Base-by-base conservation (phyloP, 2,329 filamentous ascomycete species). In the Pseudogymnoascus sp. region DNA sequence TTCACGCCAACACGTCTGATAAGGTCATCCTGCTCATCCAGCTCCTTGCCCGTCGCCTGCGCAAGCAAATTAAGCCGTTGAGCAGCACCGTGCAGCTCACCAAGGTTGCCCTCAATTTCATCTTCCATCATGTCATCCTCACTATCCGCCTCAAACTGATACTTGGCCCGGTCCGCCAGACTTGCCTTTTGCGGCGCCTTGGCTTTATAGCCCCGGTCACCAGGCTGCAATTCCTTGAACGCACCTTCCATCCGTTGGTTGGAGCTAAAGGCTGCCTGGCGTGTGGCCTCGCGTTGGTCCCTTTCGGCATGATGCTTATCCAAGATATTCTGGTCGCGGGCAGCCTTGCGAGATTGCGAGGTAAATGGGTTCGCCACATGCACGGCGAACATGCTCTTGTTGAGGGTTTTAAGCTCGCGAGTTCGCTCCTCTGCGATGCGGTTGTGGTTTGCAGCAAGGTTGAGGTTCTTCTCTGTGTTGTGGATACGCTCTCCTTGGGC, bases 331-430 rank as follows among this genome's bases (percentile, higher is more conserved):
- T 87, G 79, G 65, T 94, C 89, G 39, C 84, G 81, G 62, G 83
- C 84, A 60, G 80, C 78, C 28, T 81, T 82, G 47, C 87, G 82
- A 66, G 81, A 82, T 64, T 82, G 84, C 12, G 84, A 84, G 0
- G 89, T 94, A 71, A 96, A 90, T 0, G 88, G 88, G 68, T 91
- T 91, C 60, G 80, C 79, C 25, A 92, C 86, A 69, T 91, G 88
- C 20, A 92, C 83, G 4, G 90, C 89, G 70, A 96, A 96, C 91
- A 97, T 96, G 77, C 87, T 91, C 64, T 88, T 81, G 74, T 97
- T 96, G 58, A 95, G 78, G 1, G 84, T 90, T 77, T 93, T 93
- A 37, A 97, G 78, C 71, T 96, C 91, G 57, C 85, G 83, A 1
- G 91, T 88, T 68, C 90, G 89, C 66, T 92, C 90, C 67, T 91